Evolutionary conservation across 768 basidiomycete species (phyloP).

Genomic region (Gymnopilus junonius): DNA sequence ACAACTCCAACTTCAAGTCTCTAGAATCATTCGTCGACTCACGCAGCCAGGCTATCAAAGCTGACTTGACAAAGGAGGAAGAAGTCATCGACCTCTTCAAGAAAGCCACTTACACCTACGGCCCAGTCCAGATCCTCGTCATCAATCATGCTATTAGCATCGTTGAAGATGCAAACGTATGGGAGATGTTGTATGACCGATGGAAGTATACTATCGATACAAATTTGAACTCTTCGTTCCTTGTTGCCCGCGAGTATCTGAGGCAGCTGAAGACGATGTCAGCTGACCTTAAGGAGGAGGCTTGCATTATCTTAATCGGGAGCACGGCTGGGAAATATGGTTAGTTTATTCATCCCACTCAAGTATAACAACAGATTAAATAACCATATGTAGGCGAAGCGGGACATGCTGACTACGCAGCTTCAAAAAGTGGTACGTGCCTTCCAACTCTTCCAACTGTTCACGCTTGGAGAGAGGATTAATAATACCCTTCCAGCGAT

Average conservation of each 20-base stretch:
- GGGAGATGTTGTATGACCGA: slow-evolving; percentile 60
- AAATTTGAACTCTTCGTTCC: slow-evolving; percentile 71
- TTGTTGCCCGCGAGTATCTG: slow-evolving; percentile 68
- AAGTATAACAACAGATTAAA: neutral
- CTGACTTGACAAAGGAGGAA: slow-evolving; percentile 61
- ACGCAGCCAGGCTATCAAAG: slow-evolving; percentile 47
- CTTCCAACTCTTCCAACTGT: neutral
- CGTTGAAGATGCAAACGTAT: slow-evolving; percentile 49
- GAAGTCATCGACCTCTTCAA: slow-evolving; percentile 58
- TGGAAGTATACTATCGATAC: slow-evolving; percentile 66
- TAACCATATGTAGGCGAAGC: slow-evolving; percentile 47
- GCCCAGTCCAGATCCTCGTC: slow-evolving; percentile 58
- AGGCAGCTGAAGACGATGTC: slow-evolving; percentile 43
- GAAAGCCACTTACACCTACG: slow-evolving; percentile 41
- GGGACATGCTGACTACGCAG: slow-evolving; percentile 68
- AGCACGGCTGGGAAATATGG: slow-evolving; percentile 77
- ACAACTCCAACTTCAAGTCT: slow-evolving; percentile 56
- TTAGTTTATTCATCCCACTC: slow-evolving; percentile 7
- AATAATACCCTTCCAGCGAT: slow-evolving; percentile 43
- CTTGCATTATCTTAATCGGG: slow-evolving; percentile 68
- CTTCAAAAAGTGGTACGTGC: slow-evolving; percentile 65
- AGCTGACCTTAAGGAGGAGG: slow-evolving; percentile 53
- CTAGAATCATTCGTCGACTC: slow-evolving; percentile 42
- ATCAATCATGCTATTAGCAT: slow-evolving; percentile 67
- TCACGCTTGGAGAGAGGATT: neutral